Evolutionary conservation across 108 stramenopile genomes (phyloP).

Genomic region (Nitzschia sp.): DNA sequence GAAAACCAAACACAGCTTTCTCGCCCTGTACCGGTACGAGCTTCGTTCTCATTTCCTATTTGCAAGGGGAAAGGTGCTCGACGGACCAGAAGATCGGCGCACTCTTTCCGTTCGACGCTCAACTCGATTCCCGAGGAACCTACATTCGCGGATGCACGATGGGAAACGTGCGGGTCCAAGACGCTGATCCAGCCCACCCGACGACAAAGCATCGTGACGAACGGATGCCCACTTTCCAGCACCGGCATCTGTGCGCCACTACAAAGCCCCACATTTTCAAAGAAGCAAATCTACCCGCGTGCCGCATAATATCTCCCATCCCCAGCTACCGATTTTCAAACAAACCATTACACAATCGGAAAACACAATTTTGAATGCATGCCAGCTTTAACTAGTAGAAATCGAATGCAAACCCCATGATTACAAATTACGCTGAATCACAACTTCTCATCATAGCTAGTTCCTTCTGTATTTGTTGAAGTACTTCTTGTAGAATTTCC

Average conservation of each 20-base stretch:
- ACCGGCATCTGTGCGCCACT: neutral
- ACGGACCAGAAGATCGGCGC: neutral
- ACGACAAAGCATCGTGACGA: neutral
- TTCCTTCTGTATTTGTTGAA: too few species aligned
- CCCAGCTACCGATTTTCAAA: too few species aligned
- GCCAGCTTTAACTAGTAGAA: too few species aligned
- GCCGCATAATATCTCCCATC: neutral
- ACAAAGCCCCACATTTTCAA: neutral
- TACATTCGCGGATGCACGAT: neutral
- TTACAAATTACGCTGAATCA: too few species aligned
- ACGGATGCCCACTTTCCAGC: neutral
- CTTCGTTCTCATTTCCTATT: too few species aligned
- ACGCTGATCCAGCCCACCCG: neutral
- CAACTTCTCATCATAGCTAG: too few species aligned
- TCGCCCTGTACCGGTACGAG: too few species aligned
- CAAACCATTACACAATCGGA: too few species aligned
- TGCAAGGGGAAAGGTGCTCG: neutral
- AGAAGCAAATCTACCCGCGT: neutral
- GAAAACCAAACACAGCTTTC: too few species aligned
- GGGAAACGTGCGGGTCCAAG: neutral
- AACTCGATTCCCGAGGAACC: constrained; percentile 1
- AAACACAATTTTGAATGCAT: too few species aligned
- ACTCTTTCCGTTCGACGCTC: neutral
- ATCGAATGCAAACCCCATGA: too few species aligned
- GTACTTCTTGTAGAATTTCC: too few species aligned